Conservation (phyloP, 2,329 filamentous ascomycete genomes). For the Penicillium polonicum region DNA sequence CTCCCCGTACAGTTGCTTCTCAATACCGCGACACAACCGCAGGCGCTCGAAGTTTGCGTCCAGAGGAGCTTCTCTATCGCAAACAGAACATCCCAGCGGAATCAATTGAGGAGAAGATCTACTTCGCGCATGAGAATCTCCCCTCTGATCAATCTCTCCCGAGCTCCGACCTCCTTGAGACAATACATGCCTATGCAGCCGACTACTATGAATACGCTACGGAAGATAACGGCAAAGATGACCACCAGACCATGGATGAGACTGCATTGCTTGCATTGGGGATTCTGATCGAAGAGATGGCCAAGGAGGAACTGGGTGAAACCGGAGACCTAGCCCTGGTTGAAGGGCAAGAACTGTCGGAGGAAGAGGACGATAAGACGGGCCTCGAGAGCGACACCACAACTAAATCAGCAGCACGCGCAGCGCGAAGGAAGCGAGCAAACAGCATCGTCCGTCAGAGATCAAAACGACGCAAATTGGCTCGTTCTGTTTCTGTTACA, state of each 20-base stretch:
- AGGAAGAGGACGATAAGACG: constrained; percentile 19
- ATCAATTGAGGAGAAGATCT: constrained; percentile 55
- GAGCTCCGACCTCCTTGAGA: constrained; percentile 56
- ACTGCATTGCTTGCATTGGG: constrained; percentile 62
- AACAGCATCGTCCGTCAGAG: constrained; percentile 18
- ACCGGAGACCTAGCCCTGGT: constrained; percentile 60
- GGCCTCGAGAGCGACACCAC: constrained; percentile 6
- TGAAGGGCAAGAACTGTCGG: constrained; percentile 44
- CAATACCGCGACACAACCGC: constrained; percentile 36
- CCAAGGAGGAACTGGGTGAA: constrained; percentile 51
- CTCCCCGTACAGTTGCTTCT: constrained; percentile 23
- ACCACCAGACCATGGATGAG: constrained; percentile 59
- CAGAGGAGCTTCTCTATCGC: constrained; percentile 60
- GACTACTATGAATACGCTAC: constrained; percentile 52
- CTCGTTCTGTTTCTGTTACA: constrained; percentile 16
- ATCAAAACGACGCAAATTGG: constrained; percentile 29
- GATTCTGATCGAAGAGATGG: constrained; percentile 60
- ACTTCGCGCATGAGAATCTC: constrained; percentile 53
- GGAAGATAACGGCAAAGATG: constrained; percentile 33
- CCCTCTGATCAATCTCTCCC: constrained; percentile 47
- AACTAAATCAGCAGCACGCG: constrained; percentile 3
- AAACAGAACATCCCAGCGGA: constrained; percentile 50
- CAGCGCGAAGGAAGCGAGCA: constrained; percentile 4
- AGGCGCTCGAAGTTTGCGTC: constrained; percentile 45
- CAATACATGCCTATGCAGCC: constrained; percentile 57